Evolutionary conservation across 2,329 filamentous ascomycete genomes (phyloP).

Genomic region (Colletotrichum gloeosporioides): DNA sequence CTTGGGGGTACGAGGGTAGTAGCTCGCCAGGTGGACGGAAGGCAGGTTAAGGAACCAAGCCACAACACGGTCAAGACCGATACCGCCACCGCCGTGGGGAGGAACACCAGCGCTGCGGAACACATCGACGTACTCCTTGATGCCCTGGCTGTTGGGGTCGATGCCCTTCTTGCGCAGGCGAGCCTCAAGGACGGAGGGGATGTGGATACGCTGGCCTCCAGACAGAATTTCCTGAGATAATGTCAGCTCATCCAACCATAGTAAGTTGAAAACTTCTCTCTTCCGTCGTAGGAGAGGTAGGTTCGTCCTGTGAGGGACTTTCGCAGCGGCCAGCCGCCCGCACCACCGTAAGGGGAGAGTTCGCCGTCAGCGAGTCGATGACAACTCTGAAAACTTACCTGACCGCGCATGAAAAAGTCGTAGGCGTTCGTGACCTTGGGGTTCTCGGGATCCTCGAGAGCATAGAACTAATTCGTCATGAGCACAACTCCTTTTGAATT

Average conservation of each 20-base stretch:
- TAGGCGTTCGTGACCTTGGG: slow-evolving; percentile 69
- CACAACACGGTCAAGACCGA: slow-evolving; percentile 88
- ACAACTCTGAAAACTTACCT: neutral
- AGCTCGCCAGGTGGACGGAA: slow-evolving; percentile 62
- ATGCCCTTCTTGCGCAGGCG: slow-evolving; percentile 82
- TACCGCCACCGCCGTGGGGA: slow-evolving; percentile 89
- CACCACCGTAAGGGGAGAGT: neutral
- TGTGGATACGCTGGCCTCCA: slow-evolving; percentile 83
- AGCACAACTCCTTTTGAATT: neutral
- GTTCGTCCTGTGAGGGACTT: neutral
- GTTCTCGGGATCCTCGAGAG: slow-evolving; percentile 76
- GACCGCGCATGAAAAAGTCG: slow-evolving; percentile 90
- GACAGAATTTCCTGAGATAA: slow-evolving; percentile 78
- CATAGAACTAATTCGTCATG: slow-evolving; percentile 69
- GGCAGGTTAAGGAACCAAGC: slow-evolving; percentile 66
- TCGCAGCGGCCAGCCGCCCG: neutral
- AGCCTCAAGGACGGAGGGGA: slow-evolving; percentile 72
- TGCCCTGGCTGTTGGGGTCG: slow-evolving; percentile 74
- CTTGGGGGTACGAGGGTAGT: slow-evolving; percentile 67
- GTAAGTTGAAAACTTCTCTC: neutral
- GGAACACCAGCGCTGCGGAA: slow-evolving; percentile 84
- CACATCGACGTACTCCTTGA: slow-evolving; percentile 88
- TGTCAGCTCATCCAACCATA: neutral
- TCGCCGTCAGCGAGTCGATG: neutral
- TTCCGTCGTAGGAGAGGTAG: neutral